phyloP scores from a whole-genome alignment of 495 filamentous ascomycete genomes.

The Physcia stellaris region DNA sequence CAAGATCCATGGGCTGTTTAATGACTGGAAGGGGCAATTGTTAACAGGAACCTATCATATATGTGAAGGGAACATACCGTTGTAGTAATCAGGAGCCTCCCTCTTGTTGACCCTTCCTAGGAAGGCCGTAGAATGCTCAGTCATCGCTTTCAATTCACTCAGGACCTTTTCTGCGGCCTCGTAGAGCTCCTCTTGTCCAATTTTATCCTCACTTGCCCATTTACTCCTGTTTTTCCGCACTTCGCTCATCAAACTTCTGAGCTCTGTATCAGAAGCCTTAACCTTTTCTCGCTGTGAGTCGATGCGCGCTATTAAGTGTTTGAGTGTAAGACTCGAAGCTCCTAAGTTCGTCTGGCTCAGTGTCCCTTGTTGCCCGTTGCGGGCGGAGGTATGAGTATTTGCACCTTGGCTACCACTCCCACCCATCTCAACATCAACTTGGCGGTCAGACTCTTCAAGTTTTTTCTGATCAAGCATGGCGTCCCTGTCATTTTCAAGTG shows the following conservation, averaged over 20 bases:
- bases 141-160: conserved; percentile 89
- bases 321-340: conserved; percentile 90
- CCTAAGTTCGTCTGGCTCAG: conserved; percentile 88
- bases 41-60: neutral
- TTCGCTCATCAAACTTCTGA: conserved; percentile 86
- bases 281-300: conserved; percentile 83
- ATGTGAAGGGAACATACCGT: conserved; percentile 38
- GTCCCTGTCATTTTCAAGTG: conserved; percentile 83
- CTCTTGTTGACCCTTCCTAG: conserved; percentile 87
- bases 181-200: conserved; percentile 95
- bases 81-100: conserved; percentile 92
- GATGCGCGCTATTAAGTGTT: conserved; percentile 90
- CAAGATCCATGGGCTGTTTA: conserved; percentile 96
- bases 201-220: conserved; percentile 94
- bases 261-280: conserved; percentile 77
- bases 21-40: conserved; percentile 46
- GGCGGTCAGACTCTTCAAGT: conserved; percentile 88
- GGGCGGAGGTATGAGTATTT: conserved; percentile 31
- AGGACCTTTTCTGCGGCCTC: conserved; percentile 92
- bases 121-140: conserved; percentile 89
- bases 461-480: conserved; percentile 97
- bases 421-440: conserved; percentile 84
- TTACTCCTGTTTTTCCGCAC: conserved; percentile 96
- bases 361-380: conserved; percentile 55
- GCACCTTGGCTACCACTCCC: conserved; percentile 39